These are phyloP conservation scores for Malus hybrid DNA, from an alignment of 331 rosid species.

Conservation along the genomic window DNA sequence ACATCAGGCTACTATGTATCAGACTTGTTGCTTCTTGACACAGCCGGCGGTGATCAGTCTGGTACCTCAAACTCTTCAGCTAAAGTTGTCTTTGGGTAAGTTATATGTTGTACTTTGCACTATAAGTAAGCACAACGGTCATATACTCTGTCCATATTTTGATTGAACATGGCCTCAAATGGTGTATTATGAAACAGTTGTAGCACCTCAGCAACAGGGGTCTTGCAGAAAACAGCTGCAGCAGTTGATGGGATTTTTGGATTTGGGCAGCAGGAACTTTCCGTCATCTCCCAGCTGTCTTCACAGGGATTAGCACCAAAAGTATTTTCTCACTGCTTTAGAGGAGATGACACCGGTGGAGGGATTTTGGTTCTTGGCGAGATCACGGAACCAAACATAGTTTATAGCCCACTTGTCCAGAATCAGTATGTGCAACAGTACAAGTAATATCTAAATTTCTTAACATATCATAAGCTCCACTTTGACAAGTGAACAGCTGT, in stretches of 20 bases:
- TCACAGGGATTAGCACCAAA: conserved; percentile 81
- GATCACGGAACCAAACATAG: conserved; percentile 76
- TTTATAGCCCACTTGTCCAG: conserved; percentile 75
- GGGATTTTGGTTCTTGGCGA: conserved; percentile 92
- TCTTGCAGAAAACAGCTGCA: conserved; percentile 73
- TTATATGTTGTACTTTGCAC: neutral
- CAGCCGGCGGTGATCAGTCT: conserved; percentile 21
- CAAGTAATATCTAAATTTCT: too few species aligned
- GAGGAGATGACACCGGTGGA: conserved; percentile 82
- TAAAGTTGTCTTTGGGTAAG: conserved; percentile 79
- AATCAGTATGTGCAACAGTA: too few species aligned
- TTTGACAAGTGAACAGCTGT: too few species aligned
- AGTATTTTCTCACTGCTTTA: conserved; percentile 90
- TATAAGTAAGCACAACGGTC: neutral
- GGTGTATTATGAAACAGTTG: conserved; percentile 48
- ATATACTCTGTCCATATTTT: neutral
- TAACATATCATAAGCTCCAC: neutral
- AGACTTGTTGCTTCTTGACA: conserved; percentile 57
- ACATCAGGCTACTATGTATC: conserved; percentile 80
- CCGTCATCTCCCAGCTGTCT: conserved; percentile 80
- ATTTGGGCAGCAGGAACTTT: conserved; percentile 82
- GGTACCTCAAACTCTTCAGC: conserved; percentile 67
- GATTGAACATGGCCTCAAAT: conserved; percentile 23
- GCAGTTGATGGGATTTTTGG: conserved; percentile 95
- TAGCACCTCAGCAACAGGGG: conserved; percentile 76